Base-by-base conservation (phyloP, 2,329 filamentous ascomycete species). In the Periconia digitata region DNA sequence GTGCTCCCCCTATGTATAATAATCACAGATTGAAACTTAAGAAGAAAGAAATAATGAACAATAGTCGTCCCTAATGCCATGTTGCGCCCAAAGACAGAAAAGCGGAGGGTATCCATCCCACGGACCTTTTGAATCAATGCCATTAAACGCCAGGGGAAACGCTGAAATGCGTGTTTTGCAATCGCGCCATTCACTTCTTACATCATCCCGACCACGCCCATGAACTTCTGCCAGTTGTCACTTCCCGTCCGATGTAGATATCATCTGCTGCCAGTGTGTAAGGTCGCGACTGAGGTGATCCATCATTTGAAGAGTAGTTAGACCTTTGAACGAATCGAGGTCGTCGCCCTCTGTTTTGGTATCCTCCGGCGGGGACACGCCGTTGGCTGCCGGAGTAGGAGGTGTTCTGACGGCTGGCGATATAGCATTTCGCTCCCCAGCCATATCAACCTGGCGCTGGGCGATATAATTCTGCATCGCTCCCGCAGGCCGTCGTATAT, bases 381-480 rank as follows among this genome's bases (percentile, higher is more conserved):
- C 63, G 32, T 71, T 70, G 6, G 53, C 35, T 15, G 58, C 51
- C 10, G 52, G 43, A 1, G 58, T 40, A 7, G 50, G 41, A 13
- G 59, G 35, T 2, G 56, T 43, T 45, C 64, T 63, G 0, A 68
- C 62, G 32, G 66, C 54, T 22, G 64, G 59, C 18, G 63, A 58
- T 20, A 56, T 47, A 12, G 55, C 50, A 12, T 51, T 52, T 52
- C 74, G 66, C 72, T 70, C 86, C 23, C 82, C 84, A 1, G 89
- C 90, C 72, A 95, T 82, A 63, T 96, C 92, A 6, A 95, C 79
- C 69, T 96, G 91, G 48, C 90, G 92, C 56, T 90, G 85, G 3
- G 88, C 86, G 54, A 96, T 96, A 64, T 92, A 96, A 59, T 94
- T 90, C 50, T 95, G 80, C 66, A 96, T 95, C 17, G 83, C 87